Evolutionary conservation across 768 basidiomycete genomes (phyloP), one percentile per base, ranked within the genome.

Genomic region (Hemileccinum impolitum): DNA sequence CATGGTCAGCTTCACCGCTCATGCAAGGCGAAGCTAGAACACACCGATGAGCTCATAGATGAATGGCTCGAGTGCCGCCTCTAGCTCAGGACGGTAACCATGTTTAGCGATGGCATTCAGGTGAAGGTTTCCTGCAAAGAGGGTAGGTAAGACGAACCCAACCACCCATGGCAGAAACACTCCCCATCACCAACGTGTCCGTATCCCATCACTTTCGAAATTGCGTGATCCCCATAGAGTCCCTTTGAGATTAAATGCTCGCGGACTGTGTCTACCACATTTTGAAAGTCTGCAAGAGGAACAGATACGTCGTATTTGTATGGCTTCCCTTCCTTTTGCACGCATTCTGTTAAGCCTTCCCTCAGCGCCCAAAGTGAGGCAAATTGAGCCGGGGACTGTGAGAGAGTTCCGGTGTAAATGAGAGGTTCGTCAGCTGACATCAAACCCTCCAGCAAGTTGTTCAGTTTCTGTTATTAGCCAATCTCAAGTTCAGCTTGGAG

Each of bases 221-320:
- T 87, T 23, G 81, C 85, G 39, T 81, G 75, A 15, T 87, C 83
- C 13, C 77, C 78, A 36, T 91, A 72, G 10, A 90, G 75, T 4
- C 84, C 87, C 57, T 84, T 83, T 18, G 80, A 78, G 30, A 74
- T 67, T 32, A 98, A 72, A 47, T 81, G 84, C 52, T 85, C 82
- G 49, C 87, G 75, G 30, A 93, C 85, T 28, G 77, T 69, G 63
- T 96, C 90, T 28, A 98, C 90, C 13, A 95, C 83, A 8, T 78
- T 77, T 70, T 97, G 85, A 78, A 98, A 97, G 53, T 82, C 79
- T 17, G 81, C 77, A 4, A 94, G 75, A 6, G 94, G 94, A 13
- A 98, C 81, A 11, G 90, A 93, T 39, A 99, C 80, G 60, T 96
- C 94, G 63, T 98, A 99, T 72, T 99, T 99, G 75, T 97, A 98